Evolutionary conservation across 2,329 filamentous ascomycete genomes (phyloP).

Genomic region (Davidsoniella eucalypti): DNA sequence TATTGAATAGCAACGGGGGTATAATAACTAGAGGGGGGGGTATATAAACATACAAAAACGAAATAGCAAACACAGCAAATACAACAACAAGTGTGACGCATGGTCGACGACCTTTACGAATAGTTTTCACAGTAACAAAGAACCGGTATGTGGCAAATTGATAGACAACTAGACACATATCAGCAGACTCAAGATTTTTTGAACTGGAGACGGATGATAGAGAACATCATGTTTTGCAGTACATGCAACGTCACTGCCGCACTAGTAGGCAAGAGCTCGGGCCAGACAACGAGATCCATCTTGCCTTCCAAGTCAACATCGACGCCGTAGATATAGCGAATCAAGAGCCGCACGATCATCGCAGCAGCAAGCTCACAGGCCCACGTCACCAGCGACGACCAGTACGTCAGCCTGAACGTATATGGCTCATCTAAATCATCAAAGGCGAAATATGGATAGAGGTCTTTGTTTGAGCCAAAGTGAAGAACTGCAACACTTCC

Average conservation of each 20-base stretch:
- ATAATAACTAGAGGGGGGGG: background rate
- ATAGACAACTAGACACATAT: too few relatives aligned
- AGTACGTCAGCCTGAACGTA: slow-evolving; percentile 47
- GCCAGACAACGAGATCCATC: slow-evolving; percentile 48
- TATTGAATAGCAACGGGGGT: too few relatives aligned
- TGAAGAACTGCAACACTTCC: slow-evolving; percentile 49
- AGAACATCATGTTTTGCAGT: slow-evolving; percentile 56
- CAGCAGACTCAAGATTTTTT: slow-evolving; percentile 13
- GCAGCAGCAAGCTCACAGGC: slow-evolving; percentile 48
- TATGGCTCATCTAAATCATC: slow-evolving; percentile 35
- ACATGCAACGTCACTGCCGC: slow-evolving; percentile 52
- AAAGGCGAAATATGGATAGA: slow-evolving; percentile 56
- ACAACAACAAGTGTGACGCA: background rate
- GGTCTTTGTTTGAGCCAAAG: slow-evolving; percentile 48
- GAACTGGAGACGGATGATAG: slow-evolving; percentile 49
- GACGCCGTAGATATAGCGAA: slow-evolving; percentile 41
- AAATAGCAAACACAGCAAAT: background rate
- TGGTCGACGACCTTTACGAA: too few relatives aligned
- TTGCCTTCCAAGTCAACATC: slow-evolving; percentile 49
- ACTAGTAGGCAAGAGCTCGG: slow-evolving; percentile 48
- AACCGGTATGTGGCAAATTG: too few relatives aligned
- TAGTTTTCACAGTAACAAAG: too few relatives aligned
- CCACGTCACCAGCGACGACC: slow-evolving; percentile 48
- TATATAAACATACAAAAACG: background rate
- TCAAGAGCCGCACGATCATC: slow-evolving; percentile 40